These are phyloP conservation scores for Annulohypoxylon bovei DNA, from an alignment of 495 filamentous ascomycete species.

Conservation along the genomic window DNA sequence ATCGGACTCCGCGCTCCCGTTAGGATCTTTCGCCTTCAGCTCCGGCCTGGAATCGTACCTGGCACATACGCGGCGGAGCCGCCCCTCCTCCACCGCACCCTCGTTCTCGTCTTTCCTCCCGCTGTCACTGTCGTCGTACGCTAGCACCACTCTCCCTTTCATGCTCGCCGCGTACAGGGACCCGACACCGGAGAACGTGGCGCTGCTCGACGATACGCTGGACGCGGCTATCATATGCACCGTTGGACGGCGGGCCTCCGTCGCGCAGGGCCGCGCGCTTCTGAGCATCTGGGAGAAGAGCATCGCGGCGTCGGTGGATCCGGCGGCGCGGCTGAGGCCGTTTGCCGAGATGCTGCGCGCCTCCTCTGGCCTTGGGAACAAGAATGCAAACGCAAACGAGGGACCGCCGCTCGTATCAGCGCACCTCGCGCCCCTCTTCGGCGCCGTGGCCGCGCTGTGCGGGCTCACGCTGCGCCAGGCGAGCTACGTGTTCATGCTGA, in stretches of 20 bases:
- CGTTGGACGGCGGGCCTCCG: slow-evolving; percentile 84
- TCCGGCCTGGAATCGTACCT: slow-evolving; percentile 94
- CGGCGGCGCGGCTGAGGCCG: slow-evolving; percentile 38
- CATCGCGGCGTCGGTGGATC: slow-evolving; percentile 52
- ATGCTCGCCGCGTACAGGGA: slow-evolving; percentile 76
- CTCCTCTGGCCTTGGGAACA: neutral
- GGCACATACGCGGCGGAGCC: slow-evolving; percentile 69
- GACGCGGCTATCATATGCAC: slow-evolving; percentile 89
- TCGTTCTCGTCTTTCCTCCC: slow-evolving; percentile 79
- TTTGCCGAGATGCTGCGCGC: slow-evolving; percentile 51
- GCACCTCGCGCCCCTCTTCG: slow-evolving; percentile 85
- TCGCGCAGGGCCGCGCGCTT: slow-evolving; percentile 86
- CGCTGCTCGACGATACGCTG: slow-evolving; percentile 79
- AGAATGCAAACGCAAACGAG: no score
- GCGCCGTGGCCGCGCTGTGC: slow-evolving; percentile 71
- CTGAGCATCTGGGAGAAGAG: slow-evolving; percentile 89
- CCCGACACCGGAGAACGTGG: slow-evolving; percentile 59
- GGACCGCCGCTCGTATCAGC: slow-evolving; percentile 58
- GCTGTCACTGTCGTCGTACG: slow-evolving; percentile 79
- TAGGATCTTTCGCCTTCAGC: slow-evolving; percentile 97
- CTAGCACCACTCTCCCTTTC: slow-evolving; percentile 85
- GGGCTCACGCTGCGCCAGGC: slow-evolving; percentile 70
- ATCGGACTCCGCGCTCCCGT: slow-evolving; percentile 92
- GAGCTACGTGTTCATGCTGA: slow-evolving; percentile 85
- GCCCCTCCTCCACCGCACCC: slow-evolving; percentile 37